Evolutionary conservation across 169 alveolate species (phyloP).

Genomic region (Cryptosporidium tyzzeri): DNA sequence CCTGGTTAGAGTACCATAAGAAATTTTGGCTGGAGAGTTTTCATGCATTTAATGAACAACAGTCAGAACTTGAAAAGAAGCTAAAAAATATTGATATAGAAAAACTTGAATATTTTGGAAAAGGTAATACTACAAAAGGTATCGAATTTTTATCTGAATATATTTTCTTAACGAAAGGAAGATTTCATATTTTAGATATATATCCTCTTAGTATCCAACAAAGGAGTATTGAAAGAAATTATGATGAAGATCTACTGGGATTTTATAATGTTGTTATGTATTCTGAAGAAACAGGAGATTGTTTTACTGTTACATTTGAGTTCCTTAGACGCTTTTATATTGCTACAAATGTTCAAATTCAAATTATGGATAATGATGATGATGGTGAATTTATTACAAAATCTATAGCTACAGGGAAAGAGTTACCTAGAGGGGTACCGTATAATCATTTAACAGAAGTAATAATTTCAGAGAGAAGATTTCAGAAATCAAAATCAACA

Average conservation of each 20-base stretch:
- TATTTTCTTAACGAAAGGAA: slow-evolving; percentile 24
- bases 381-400: slow-evolving; percentile 31
- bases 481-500: slow-evolving; percentile 42
- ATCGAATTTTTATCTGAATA: slow-evolving; percentile 30
- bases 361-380: slow-evolving; percentile 18
- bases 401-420: slow-evolving; percentile 36
- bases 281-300: slow-evolving; percentile 34
- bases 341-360: slow-evolving; percentile 40
- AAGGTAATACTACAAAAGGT: slow-evolving; percentile 10
- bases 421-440: slow-evolving; percentile 70
- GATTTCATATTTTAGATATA: slow-evolving; percentile 48
- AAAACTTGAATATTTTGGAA: slow-evolving; percentile 13
- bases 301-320: slow-evolving; percentile 35
- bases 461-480: slow-evolving; percentile 44
- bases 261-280: slow-evolving; percentile 39
- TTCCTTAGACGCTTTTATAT: slow-evolving; percentile 52
- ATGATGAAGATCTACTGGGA: neutral
- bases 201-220: slow-evolving; percentile 11
- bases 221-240: neutral
- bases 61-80: slow-evolving; percentile 2
- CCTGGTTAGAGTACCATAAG: slow-evolving; percentile 40
- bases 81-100: neutral
- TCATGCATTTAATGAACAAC: neutral
- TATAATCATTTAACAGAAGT: slow-evolving; percentile 61
- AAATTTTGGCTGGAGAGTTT: slow-evolving; percentile 47